Percentiles rank a stretch among this genome's conserved stretches.
Conservation (phyloP, 371 early-diverging fungal genomes). For the Actinomortierella ambigua region DNA sequence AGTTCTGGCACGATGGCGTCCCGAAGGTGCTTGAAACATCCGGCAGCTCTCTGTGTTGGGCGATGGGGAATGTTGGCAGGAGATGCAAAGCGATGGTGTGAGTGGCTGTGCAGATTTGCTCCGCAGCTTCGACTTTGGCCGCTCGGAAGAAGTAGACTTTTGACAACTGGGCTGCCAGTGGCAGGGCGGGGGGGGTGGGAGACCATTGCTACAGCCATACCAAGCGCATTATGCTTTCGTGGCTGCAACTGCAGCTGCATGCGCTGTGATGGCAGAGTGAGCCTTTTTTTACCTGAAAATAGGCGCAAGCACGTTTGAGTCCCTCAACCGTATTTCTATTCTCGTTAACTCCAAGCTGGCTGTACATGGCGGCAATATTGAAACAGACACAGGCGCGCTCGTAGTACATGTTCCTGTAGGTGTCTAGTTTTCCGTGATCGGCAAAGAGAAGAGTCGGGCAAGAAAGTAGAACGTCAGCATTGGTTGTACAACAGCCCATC, state of each 20-base stretch:
- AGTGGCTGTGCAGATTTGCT: background rate
- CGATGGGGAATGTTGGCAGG: background rate
- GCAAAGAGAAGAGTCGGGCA: too few relatives aligned
- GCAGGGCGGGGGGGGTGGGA: background rate
- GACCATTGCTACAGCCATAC: slow-evolving; percentile 8
- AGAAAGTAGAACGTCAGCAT: too few relatives aligned
- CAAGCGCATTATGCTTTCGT: slow-evolving; percentile 2
- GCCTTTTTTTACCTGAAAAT: slow-evolving; percentile 68
- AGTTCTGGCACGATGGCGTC: slow-evolving; percentile 62
- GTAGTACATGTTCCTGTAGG: slow-evolving; percentile 71
- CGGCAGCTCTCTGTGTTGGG: slow-evolving; percentile 72
- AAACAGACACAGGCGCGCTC: slow-evolving; percentile 85
- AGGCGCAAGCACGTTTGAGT: slow-evolving; percentile 71
- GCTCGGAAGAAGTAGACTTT: background rate
- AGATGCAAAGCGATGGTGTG: slow-evolving; percentile 2
- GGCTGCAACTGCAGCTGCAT: too few relatives aligned
- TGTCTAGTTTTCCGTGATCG: slow-evolving; percentile 9
- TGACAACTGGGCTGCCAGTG: too few relatives aligned
- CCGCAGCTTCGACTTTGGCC: background rate
- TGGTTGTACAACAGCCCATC: too few relatives aligned
- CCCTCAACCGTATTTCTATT: slow-evolving; percentile 70
- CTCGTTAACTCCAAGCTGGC: slow-evolving; percentile 73
- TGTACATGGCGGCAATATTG: slow-evolving; percentile 84
- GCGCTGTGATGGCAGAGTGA: too few relatives aligned
- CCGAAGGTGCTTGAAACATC: slow-evolving; percentile 70